These are phyloP conservation scores for Hericium coralloides DNA, from an alignment of 768 basidiomycete genomes.

Conservation along the genomic window DNA sequence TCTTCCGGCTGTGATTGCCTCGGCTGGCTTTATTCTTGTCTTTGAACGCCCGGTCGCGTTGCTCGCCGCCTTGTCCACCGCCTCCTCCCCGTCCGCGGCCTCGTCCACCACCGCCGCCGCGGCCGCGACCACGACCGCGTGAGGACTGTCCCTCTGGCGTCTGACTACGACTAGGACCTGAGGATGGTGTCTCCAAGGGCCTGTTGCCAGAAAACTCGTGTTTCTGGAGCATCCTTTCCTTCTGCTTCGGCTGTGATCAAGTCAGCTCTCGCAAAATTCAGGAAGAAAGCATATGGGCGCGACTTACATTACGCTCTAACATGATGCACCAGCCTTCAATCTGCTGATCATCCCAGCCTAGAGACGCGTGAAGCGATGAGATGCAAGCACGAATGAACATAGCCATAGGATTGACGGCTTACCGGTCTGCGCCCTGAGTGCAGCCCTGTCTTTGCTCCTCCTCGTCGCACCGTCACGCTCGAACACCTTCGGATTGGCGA, in stretches of 20 bases:
- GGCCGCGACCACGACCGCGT: constrained; percentile 13
- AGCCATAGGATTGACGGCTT: constrained; percentile 8
- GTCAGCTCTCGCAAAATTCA: not conserved
- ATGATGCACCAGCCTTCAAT: constrained; percentile 90
- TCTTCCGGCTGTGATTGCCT: constrained; percentile 66
- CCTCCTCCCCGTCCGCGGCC: constrained; percentile 26
- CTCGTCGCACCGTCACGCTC: constrained; percentile 68
- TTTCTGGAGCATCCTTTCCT: constrained; percentile 65
- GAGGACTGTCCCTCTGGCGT: constrained; percentile 3
- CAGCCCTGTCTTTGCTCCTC: constrained; percentile 54
- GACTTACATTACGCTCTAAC: constrained; percentile 78
- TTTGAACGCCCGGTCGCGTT: constrained; percentile 58
- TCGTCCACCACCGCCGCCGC: constrained; percentile 12
- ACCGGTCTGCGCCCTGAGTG: constrained; percentile 66
- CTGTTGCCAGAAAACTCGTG: constrained; percentile 71
- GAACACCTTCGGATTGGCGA: constrained; percentile 67
- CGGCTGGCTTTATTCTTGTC: constrained; percentile 70
- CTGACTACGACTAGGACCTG: constrained; percentile 2
- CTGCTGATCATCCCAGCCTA: constrained; percentile 76
- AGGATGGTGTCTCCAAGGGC: not conserved
- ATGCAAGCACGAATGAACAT: not conserved
- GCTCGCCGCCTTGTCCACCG: constrained; percentile 29
- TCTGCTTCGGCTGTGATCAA: constrained; percentile 42
- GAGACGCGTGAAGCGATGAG: not conserved
- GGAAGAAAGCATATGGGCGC: not conserved